Conservation (phyloP, 75 land plant species). For the Cupressus sempervirens region DNA sequence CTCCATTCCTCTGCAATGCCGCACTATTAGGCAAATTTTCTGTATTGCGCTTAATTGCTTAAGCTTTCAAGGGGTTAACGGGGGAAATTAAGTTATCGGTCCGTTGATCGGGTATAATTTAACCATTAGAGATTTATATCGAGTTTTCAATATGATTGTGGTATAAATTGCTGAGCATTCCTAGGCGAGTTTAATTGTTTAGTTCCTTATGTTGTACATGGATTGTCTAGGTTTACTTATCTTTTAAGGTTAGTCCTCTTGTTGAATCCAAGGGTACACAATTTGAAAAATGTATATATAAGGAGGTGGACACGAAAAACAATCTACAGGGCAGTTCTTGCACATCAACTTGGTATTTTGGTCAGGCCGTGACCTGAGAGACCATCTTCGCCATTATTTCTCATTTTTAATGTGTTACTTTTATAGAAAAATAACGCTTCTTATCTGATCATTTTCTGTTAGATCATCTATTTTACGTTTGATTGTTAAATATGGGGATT, state of each 20-base stretch:
- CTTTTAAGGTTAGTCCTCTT: neutral
- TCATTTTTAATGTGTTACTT: no score
- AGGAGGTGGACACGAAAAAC: neutral
- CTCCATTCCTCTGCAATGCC: neutral
- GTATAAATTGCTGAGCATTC: neutral
- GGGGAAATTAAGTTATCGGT: neutral
- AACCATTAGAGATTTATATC: neutral
- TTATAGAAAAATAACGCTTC: neutral
- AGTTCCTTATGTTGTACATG: neutral
- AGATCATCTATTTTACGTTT: no score
- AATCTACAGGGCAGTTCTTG: neutral
- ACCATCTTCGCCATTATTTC: neutral
- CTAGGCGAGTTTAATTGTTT: neutral
- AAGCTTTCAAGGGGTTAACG: neutral
- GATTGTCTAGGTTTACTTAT: neutral
- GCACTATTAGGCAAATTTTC: neutral
- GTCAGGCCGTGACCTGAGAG: neutral
- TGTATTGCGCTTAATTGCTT: neutral
- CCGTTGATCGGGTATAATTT: neutral
- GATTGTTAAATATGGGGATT: no score
- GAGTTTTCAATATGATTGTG: neutral
- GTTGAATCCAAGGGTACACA: neutral
- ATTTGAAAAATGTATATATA: neutral
- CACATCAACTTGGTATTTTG: neutral
- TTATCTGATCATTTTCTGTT: neutral